phyloP scores from a whole-genome alignment of 305 asterid species.

The Euphrasia arctica region DNA sequence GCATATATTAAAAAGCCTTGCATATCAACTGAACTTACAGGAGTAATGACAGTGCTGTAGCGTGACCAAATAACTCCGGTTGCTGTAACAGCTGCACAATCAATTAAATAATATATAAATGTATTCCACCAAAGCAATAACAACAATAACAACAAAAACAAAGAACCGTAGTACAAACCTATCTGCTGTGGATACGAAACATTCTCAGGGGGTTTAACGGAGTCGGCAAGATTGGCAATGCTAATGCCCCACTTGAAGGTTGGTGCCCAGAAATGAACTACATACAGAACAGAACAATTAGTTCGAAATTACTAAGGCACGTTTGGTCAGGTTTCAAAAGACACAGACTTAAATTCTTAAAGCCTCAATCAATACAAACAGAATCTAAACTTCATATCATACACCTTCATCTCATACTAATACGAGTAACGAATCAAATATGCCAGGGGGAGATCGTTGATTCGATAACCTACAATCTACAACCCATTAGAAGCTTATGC shows the following conservation, averaged over 20 bases:
- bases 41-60: conserved; percentile 73
- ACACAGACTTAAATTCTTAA: not conserved
- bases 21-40: conserved; percentile 45
- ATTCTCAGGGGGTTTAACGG: conserved; percentile 63
- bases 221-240: conserved; percentile 72
- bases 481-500: no score
- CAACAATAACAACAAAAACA: not conserved
- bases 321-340: not conserved
- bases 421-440: not conserved
- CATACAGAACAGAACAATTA: conserved; percentile 7
- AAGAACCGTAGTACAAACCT: not conserved
- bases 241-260: conserved; percentile 86
- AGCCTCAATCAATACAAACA: no score
- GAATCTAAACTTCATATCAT: no score
- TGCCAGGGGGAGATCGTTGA: not conserved
- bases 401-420: no score
- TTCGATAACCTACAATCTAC: no score
- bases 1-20: not conserved
- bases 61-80: conserved; percentile 83
- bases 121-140: not conserved
- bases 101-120: not conserved
- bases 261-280: conserved; percentile 84
- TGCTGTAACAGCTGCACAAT: conserved; percentile 66
- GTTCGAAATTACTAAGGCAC: not conserved
- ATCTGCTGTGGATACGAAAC: conserved; percentile 36